phyloP scores from a whole-genome alignment of 2,329 filamentous ascomycete genomes.

The Pseudocercospora musae region DNA sequence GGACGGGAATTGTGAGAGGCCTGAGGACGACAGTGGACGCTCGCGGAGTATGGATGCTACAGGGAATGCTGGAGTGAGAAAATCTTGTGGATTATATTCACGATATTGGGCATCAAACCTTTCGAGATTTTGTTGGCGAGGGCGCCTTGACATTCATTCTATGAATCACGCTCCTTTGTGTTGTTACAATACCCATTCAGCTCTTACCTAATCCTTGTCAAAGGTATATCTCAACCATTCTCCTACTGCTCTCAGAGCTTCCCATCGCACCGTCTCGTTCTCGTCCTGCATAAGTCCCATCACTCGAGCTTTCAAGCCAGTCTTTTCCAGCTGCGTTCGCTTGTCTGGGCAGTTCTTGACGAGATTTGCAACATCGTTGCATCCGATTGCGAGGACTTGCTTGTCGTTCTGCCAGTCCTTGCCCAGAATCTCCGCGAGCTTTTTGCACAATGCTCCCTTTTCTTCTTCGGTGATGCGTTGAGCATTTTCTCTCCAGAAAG shows the following conservation, averaged over 20 bases:
- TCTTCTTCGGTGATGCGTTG: constrained; percentile 80
- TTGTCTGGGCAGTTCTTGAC: constrained; percentile 89
- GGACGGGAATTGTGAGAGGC: no score
- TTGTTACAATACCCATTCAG: background rate
- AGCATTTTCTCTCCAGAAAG: constrained; percentile 91
- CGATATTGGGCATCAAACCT: background rate
- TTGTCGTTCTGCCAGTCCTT: constrained; percentile 82
- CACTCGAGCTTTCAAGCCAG: constrained; percentile 79
- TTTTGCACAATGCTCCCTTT: constrained; percentile 72
- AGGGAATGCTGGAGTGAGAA: no score
- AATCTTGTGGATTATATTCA: background rate
- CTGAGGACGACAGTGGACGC: no score
- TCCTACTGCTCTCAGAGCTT: constrained; percentile 80
- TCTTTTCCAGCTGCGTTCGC: constrained; percentile 72
- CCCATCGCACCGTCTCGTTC: constrained; percentile 87
- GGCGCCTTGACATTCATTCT: background rate
- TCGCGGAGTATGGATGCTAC: no score
- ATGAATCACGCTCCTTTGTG: background rate
- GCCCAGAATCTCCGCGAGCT: constrained; percentile 80
- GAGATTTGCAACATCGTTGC: constrained; percentile 84
- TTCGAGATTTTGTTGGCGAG: background rate
- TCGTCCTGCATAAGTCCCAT: constrained; percentile 92
- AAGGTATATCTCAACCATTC: constrained; percentile 73
- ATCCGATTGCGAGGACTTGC: constrained; percentile 83
- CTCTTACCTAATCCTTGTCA: constrained; percentile 39